Conservation (phyloP, 441 rosid genomes). For the Dalechampia spathulata region DNA sequence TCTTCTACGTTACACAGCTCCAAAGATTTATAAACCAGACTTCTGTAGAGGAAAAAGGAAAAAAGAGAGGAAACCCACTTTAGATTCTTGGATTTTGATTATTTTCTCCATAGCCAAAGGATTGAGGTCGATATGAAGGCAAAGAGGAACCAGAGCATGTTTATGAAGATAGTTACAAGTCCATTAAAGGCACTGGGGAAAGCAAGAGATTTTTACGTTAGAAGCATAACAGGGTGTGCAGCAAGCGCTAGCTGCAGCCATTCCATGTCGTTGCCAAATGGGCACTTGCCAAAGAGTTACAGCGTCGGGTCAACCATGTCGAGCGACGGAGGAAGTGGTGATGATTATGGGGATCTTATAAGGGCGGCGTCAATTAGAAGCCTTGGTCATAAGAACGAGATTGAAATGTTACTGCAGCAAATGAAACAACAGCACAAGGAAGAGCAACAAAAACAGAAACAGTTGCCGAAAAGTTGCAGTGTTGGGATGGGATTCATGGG, state of each 20-base stretch:
- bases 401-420: slow-evolving; percentile 41
- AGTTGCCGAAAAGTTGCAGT: slow-evolving; percentile 60
- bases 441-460: slow-evolving; percentile 9
- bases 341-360: slow-evolving; percentile 60
- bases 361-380: slow-evolving; percentile 66
- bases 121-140: too few relatives aligned
- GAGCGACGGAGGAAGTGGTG: slow-evolving; percentile 13
- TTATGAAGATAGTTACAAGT: slow-evolving; percentile 36
- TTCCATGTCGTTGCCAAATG: slow-evolving; percentile 11
- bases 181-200: slow-evolving; percentile 50
- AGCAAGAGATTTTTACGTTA: slow-evolving; percentile 71
- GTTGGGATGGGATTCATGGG: slow-evolving; percentile 59
- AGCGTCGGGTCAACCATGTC: slow-evolving; percentile 39
- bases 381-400: slow-evolving; percentile 48
- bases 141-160: slow-evolving; percentile 29
- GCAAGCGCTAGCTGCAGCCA: slow-evolving; percentile 22
- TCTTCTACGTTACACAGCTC: too few relatives aligned
- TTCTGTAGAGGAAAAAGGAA: too few relatives aligned
- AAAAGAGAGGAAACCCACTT: not conserved
- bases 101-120: too few relatives aligned
- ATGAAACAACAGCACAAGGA: slow-evolving; percentile 1
- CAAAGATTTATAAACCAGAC: too few relatives aligned
- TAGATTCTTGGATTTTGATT: not conserved
- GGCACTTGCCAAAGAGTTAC: slow-evolving; percentile 51
- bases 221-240: slow-evolving; percentile 53